Evolutionary conservation across 345 rosid species (phyloP), one percentile per base, ranked within the genome.

Genomic region (Eutrema heterophyllum): DNA sequence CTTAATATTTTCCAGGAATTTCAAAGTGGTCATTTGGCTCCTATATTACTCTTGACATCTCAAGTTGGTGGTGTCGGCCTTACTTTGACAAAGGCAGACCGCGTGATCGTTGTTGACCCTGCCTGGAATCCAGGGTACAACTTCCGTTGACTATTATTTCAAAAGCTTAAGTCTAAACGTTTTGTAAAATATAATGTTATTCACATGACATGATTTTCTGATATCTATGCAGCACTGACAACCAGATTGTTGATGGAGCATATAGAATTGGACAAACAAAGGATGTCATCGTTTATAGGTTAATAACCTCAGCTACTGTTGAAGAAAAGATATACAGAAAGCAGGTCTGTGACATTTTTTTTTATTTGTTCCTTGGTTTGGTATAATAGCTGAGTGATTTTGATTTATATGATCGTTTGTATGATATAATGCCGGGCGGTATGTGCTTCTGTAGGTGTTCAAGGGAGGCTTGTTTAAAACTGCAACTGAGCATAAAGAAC

Each of bases 11-110:
- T 69, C 45, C 78, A 95, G 99, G 97, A 92, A 36, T 95, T 95
- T 76, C 97, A 95, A 86, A 86, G 81, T 64, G 97, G 90, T 64
- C 46, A 13, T 48, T 86, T 81, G 67, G 96, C 97, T 60, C 96
- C 96, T 69, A 86, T 95, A 81, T 95, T 92, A 80, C 91, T 95
- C 67, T 56, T 95, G 77, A 95, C 99, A 72, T 88, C 99, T 65
- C 97, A 92, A 85, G 99, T 95, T 73, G 99, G 99, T 55, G 99
- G 99, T 67, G 92, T 95, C 21, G 99, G 99, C 74, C 99, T 95
- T 51, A 95, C 99, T n/a, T 89, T 95, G 52, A 95, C 97, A 45
- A 88, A 85, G 77, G 99, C 99, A 32, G 99, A 95, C 65, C 99
- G 97, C 36, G 99, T 95, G 44, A 95, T 27, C 4, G 30, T 27